Conservation (phyloP, 2,329 filamentous ascomycete genomes). For the Hymenoscyphus scutula region DNA sequence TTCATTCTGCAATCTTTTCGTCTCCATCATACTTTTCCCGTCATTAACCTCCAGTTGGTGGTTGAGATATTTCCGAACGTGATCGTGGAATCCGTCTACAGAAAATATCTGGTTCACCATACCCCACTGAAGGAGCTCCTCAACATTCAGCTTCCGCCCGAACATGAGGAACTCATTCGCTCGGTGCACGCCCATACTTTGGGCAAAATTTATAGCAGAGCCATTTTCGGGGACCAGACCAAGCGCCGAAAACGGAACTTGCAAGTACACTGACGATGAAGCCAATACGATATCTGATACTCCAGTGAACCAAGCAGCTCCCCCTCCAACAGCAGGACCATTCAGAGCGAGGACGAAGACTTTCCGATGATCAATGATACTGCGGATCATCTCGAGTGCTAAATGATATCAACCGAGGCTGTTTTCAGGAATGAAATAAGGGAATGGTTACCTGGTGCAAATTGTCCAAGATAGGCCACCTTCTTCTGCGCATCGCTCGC, state of each 20-base stretch:
- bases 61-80: slow-evolving; percentile 43
- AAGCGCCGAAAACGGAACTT: slow-evolving; percentile 48
- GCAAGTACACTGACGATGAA: slow-evolving; percentile 43
- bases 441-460: slow-evolving; percentile 20
- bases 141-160: slow-evolving; percentile 43
- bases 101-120: slow-evolving; percentile 47
- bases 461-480: slow-evolving; percentile 25
- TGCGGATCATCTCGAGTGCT: slow-evolving; percentile 41
- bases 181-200: slow-evolving; percentile 48
- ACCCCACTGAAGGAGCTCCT: slow-evolving; percentile 44
- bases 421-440: background rate
- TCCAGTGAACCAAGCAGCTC: slow-evolving; percentile 50
- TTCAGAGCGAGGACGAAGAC: slow-evolving; percentile 51
- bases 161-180: slow-evolving; percentile 53
- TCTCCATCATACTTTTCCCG: slow-evolving; percentile 52
- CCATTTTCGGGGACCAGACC: slow-evolving; percentile 50
- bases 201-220: slow-evolving; percentile 44
- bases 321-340: slow-evolving; percentile 49
- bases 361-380: slow-evolving; percentile 49
- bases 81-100: slow-evolving; percentile 41
- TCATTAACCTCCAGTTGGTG: slow-evolving; percentile 45
- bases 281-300: slow-evolving; percentile 49
- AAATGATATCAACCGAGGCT: slow-evolving; percentile 6
- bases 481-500: slow-evolving; percentile 30
- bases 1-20: slow-evolving; percentile 49